phyloP scores from a whole-genome alignment of 257 asterid genomes.

The Solanum verrucosum region DNA sequence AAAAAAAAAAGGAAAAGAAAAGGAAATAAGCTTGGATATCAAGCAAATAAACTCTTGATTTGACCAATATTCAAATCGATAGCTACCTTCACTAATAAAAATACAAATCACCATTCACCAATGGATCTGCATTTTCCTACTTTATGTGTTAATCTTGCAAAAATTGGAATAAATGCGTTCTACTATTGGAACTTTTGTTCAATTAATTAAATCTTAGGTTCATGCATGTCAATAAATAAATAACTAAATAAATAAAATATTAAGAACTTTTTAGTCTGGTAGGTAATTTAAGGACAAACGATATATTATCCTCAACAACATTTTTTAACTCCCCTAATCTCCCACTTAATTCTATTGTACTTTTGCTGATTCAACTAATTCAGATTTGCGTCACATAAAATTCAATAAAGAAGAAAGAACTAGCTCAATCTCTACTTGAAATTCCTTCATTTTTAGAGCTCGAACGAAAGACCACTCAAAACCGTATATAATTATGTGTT shows the following conservation, averaged over 20 bases:
- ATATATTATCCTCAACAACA: not conserved
- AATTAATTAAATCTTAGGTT: not conserved
- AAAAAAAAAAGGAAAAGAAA: not conserved
- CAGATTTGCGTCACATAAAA: rapidly evolving
- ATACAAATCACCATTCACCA: not conserved
- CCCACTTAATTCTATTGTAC: not conserved
- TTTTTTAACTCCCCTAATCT: not conserved
- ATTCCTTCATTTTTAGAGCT: rapidly evolving
- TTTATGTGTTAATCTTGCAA: not conserved
- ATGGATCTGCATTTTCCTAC: not conserved
- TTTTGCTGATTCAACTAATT: rapidly evolving
- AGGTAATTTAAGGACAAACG: not conserved
- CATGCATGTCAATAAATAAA: not conserved
- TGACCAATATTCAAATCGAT: not conserved
- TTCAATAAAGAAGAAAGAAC: rapidly evolving
- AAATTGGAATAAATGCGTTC: not conserved
- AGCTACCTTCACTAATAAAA: not conserved
- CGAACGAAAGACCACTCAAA: not conserved
- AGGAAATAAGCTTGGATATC: not conserved
- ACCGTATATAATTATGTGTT: not conserved
- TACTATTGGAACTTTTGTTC: not conserved
- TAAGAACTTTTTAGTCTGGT: not conserved
- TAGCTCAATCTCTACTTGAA: not conserved
- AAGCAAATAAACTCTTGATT: not conserved
- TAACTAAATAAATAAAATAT: not conserved